phyloP scores from a whole-genome alignment of 495 filamentous ascomycete species.

The Parathielavia appendiculata region DNA sequence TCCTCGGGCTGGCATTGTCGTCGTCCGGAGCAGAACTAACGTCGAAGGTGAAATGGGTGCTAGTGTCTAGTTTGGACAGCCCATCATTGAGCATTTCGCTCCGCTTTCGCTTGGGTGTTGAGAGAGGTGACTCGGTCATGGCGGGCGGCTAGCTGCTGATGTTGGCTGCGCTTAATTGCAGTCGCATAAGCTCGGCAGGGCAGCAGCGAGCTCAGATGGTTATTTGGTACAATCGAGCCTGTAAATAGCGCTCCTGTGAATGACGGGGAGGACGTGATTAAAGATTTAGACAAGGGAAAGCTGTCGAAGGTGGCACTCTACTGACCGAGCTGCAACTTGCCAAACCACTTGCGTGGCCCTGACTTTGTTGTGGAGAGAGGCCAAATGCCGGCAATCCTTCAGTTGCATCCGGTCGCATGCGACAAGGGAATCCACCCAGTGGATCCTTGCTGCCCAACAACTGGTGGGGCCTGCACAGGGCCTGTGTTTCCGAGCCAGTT shows the following conservation, averaged over 20 bases:
- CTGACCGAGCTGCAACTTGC: too few relatives aligned
- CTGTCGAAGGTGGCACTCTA: too few relatives aligned
- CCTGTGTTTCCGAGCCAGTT: too few relatives aligned
- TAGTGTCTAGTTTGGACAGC: slow-evolving; percentile 18
- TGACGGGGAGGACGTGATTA: too few relatives aligned
- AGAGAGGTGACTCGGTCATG: slow-evolving; percentile 25
- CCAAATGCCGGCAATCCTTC: too few relatives aligned
- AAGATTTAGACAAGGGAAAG: too few relatives aligned
- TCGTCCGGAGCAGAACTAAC: slow-evolving; percentile 31
- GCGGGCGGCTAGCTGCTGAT: slow-evolving; percentile 9
- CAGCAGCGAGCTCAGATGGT: background rate
- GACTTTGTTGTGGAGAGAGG: too few relatives aligned
- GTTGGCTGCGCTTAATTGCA: slow-evolving; percentile 22
- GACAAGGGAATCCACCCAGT: too few relatives aligned
- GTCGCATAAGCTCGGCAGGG: background rate
- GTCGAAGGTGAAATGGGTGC: slow-evolving; percentile 37
- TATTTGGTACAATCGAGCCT: background rate
- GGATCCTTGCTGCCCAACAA: too few relatives aligned
- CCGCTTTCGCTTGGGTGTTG: slow-evolving; percentile 49
- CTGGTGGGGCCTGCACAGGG: background rate
- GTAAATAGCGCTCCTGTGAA: too few relatives aligned
- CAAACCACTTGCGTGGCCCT: too few relatives aligned
- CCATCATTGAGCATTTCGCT: slow-evolving; percentile 28
- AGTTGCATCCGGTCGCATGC: too few relatives aligned
- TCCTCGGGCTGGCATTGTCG: slow-evolving; percentile 53